Conservation (phyloP, 345 rosid species). For the Rhizophora mangle region DNA sequence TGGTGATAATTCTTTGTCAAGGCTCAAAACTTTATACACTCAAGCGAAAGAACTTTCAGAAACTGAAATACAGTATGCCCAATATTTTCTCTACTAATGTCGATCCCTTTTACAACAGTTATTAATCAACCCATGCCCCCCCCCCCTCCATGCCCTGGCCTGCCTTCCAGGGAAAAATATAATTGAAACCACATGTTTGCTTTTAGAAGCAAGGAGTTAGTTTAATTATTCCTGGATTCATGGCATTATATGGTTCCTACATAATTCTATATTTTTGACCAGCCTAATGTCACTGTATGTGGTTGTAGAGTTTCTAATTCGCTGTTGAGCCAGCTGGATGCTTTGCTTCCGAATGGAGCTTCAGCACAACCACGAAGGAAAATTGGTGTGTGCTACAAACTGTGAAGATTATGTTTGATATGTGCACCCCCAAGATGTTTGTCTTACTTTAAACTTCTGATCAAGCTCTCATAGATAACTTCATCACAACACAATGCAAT, state of each 20-base stretch:
- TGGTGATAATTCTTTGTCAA: constrained; percentile 66
- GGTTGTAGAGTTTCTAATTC: constrained; percentile 49
- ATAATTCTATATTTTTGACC: background rate
- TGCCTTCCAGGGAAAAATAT: too few species aligned
- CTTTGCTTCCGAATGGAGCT: constrained; percentile 66
- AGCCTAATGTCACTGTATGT: background rate
- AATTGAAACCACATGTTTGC: background rate
- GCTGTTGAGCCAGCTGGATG: constrained; percentile 63
- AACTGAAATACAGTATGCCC: constrained; percentile 64
- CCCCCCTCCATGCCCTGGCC: too few species aligned
- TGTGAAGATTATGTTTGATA: background rate
- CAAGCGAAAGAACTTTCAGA: constrained; percentile 90
- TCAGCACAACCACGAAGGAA: constrained; percentile 72
- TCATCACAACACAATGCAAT: too few species aligned
- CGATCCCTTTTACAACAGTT: too few species aligned
- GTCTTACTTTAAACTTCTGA: constrained; percentile 6
- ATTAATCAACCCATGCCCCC: too few species aligned
- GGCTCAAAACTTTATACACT: constrained; percentile 54
- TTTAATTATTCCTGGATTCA: too few species aligned
- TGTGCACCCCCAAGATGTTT: background rate
- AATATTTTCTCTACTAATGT: background rate
- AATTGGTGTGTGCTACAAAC: constrained; percentile 47
- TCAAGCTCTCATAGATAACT: background rate
- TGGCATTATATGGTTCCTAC: background rate
- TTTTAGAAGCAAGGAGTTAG: too few species aligned